Evolutionary conservation across 2,329 filamentous ascomycete species (phyloP), one percentile per base, ranked within the genome.

Genomic region (Sclerotinia subarctica): DNA sequence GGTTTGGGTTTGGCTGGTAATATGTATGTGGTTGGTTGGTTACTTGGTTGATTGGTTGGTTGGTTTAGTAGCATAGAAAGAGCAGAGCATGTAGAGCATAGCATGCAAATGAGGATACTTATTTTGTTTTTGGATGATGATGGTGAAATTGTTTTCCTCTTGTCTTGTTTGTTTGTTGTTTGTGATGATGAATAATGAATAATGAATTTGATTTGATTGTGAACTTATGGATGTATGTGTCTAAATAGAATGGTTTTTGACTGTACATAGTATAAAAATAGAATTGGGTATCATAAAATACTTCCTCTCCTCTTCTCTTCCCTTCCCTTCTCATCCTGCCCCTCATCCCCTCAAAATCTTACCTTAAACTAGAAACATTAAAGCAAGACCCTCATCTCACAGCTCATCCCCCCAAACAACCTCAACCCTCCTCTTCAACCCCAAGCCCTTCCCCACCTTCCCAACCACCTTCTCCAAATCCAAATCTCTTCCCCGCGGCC

Each of bases 1-100:
- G 38, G 8, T 5, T 52, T 59, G 24, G 49, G 24, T 29, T 64
- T 44, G 47, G 60, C 35, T 42, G 60, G 60, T 64, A 64, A 64
- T 49, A 47, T 35, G 3, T 42, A 24, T 54, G 19, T 53, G n/a
- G 29, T 11, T 53, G 47, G 10, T 7, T 42, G 29, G 52, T 3
- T 54, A n/a, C n/a, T 11, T 53, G 47, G 10, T 7, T 53, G n/a
- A 21, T 11, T 53, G 47, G 10, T 7, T 42, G 29, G 52, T 3
- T 54, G 29, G 19, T 17, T 8, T 6, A 29, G 52, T 38, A 26
- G 44, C 44, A 52, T 35, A 56, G 63, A 21, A 56, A 42, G 38
- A 42, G 38, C 38, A 42, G 1, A 38, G 29, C 62, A 35, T 35
- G 35, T 35, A 32, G 1, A 64, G 19, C 15, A 38, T 4, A 65